Percentiles rank a stretch among this genome's conserved stretches.
These are phyloP conservation scores for Corynespora cassiicola DNA, from an alignment of 2,329 filamentous ascomycete genomes.

Conservation along the genomic window DNA sequence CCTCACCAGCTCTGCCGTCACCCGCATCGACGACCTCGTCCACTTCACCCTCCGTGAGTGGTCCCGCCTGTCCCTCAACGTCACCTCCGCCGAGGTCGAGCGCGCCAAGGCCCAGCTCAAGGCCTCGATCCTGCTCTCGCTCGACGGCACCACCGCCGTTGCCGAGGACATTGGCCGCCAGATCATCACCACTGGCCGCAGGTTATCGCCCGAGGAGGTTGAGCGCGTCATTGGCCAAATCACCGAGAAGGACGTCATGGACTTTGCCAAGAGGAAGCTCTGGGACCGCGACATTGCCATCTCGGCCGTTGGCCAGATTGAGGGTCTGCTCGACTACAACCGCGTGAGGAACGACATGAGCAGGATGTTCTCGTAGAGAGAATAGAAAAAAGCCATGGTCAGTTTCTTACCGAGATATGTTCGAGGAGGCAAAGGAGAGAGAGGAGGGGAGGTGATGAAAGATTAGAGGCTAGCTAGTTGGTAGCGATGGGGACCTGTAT, in stretches of 20 bases:
- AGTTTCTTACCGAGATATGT: too few relatives aligned
- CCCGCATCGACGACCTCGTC: slow-evolving; percentile 89
- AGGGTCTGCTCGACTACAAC: slow-evolving; percentile 80
- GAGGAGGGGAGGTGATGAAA: neutral
- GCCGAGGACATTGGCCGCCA: slow-evolving; percentile 99
- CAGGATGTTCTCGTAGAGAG: slow-evolving; percentile 69
- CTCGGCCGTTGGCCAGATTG: slow-evolving; percentile 90
- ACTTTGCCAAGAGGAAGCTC: slow-evolving; percentile 90
- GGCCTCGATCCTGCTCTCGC: slow-evolving; percentile 94
- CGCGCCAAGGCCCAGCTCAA: slow-evolving; percentile 99
- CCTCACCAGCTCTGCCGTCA: slow-evolving; percentile 89
- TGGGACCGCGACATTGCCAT: slow-evolving; percentile 98
- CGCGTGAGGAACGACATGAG: slow-evolving; percentile 84
- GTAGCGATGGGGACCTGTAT: slow-evolving; percentile 35
- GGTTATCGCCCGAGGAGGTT: slow-evolving; percentile 90
- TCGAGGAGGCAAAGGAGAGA: neutral
- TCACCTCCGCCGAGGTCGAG: slow-evolving; percentile 90
- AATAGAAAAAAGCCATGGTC: too few relatives aligned
- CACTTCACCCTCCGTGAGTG: slow-evolving; percentile 99
- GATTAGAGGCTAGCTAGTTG: neutral
- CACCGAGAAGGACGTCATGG: slow-evolving; percentile 95
- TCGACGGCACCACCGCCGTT: slow-evolving; percentile 95
- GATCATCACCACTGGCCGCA: slow-evolving; percentile 94
- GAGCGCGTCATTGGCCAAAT: slow-evolving; percentile 89
- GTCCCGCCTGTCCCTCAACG: slow-evolving; percentile 90